A percentile compares a stretch with the other conserved stretches of the same genome.
phyloP scores from a whole-genome alignment of 192 early-diverging fungal genomes.

The Podila epigama region DNA sequence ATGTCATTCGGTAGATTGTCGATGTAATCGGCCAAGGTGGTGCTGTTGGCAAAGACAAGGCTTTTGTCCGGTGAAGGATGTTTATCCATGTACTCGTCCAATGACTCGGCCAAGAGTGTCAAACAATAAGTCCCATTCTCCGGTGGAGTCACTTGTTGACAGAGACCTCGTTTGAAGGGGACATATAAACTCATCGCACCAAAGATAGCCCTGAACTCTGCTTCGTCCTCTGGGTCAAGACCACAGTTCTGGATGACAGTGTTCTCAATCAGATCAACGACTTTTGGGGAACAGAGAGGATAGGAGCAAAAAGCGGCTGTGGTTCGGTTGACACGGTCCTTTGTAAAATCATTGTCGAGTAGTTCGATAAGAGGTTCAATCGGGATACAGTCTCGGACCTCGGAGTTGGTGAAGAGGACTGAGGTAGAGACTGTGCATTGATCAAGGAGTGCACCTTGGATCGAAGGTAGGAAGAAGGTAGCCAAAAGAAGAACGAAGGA shows the following conservation, averaged over 20 bases:
- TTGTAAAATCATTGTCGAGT: constrained; percentile 5
- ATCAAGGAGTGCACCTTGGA: constrained; percentile 19
- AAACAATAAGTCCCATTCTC: constrained; percentile 34
- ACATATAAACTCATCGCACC: constrained; percentile 16
- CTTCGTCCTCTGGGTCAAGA: constrained; percentile 1
- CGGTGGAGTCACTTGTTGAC: constrained; percentile 23
- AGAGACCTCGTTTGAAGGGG: constrained; percentile 36
- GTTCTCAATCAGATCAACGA: constrained; percentile 29
- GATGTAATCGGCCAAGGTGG: constrained; percentile 9
- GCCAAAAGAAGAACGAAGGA: background rate
- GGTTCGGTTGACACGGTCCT: constrained; percentile 30
- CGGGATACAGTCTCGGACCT: constrained; percentile 13
- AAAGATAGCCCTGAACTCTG: constrained; percentile 1
- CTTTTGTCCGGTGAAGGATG: constrained; percentile 5
- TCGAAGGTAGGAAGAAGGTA: background rate
- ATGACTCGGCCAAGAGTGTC: constrained; percentile 8
- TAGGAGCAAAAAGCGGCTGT: constrained; percentile 16
- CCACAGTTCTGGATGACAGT: constrained; percentile 36
- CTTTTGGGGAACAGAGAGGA: constrained; percentile 7
- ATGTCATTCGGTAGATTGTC: background rate
- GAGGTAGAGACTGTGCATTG: constrained; percentile 17
- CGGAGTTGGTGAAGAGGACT: constrained; percentile 12
- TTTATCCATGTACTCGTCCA: constrained; percentile 5
- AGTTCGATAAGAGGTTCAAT: background rate
- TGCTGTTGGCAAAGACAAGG: constrained; percentile 3